phyloP scores from a whole-genome alignment of 1,284 basidiomycete species.

The Earliella scabrosa region DNA sequence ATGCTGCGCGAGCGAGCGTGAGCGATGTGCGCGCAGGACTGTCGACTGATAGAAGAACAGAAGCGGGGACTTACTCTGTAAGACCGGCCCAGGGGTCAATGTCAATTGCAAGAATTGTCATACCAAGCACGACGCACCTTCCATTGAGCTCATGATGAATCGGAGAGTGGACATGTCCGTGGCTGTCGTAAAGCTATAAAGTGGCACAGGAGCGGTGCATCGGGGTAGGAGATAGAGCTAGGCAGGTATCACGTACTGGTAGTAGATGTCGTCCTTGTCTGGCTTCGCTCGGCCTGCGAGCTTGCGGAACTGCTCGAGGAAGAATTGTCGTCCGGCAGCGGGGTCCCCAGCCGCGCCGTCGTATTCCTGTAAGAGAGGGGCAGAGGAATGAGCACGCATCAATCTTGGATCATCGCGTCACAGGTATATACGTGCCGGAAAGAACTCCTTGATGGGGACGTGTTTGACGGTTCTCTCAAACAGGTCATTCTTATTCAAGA shows the following conservation, averaged over 20 bases:
- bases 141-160: slow-evolving; percentile 92
- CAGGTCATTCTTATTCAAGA: slow-evolving; percentile 90
- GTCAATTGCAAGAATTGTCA: no score
- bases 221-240: no score
- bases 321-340: slow-evolving; percentile 83
- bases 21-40: no score
- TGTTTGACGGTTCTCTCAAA: slow-evolving; percentile 81
- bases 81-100: no score
- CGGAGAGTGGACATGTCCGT: slow-evolving; percentile 89
- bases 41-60: no score
- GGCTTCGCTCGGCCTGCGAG: no score
- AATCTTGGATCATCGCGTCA: no score
- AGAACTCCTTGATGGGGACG: slow-evolving; percentile 85
- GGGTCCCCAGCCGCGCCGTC: slow-evolving; percentile 57
- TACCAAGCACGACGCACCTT: no score
- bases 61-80: no score
- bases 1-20: no score
- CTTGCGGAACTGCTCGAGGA: slow-evolving; percentile 83
- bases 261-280: slow-evolving; percentile 91
- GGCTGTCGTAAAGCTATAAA: slow-evolving; percentile 83
- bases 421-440: slow-evolving; percentile 69
- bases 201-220: neutral
- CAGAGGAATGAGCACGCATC: neutral
- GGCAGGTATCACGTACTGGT: slow-evolving; percentile 63
- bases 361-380: neutral